Evolutionary conservation across 2,329 filamentous ascomycete species (phyloP).

Genomic region (Malbranchea zuffiana): DNA sequence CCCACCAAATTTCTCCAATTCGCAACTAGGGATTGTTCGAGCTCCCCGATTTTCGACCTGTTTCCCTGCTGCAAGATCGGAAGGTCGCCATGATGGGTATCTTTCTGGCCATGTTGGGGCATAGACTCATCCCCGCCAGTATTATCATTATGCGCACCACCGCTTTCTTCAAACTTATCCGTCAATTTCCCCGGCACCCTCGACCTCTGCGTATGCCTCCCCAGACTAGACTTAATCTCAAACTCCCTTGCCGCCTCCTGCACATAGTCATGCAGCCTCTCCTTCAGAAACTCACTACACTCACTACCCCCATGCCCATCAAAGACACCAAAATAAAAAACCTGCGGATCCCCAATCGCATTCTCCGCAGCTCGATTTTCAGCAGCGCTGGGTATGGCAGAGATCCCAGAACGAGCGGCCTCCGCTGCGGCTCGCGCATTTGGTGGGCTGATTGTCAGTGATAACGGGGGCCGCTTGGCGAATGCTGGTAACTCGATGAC

Average conservation of each 20-base stretch:
- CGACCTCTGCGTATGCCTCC: slow-evolving; percentile 23
- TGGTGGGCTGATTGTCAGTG: slow-evolving; percentile 36
- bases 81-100: slow-evolving; percentile 23
- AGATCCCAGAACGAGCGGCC: slow-evolving; percentile 4
- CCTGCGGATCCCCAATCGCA: slow-evolving; percentile 77
- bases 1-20: slow-evolving; percentile 78
- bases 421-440: slow-evolving; percentile 11
- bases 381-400: too few species aligned
- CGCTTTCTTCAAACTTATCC: slow-evolving; percentile 10
- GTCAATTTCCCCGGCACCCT: slow-evolving; percentile 5
- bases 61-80: slow-evolving; percentile 45
- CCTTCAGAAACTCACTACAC: slow-evolving; percentile 75
- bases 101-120: slow-evolving; percentile 6
- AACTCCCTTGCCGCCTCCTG: slow-evolving; percentile 70
- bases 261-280: slow-evolving; percentile 78
- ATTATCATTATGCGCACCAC: background rate
- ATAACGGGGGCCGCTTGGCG: slow-evolving; percentile 66
- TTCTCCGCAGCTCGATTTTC: slow-evolving; percentile 59
- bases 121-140: background rate
- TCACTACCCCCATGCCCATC: slow-evolving; percentile 88
- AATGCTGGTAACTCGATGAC: slow-evolving; percentile 91
- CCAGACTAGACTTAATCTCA: slow-evolving; percentile 64
- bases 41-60: slow-evolving; percentile 50
- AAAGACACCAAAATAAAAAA: slow-evolving; percentile 96
- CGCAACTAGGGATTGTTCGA: slow-evolving; percentile 61